A percentile compares a stretch with the other conserved stretches of the same genome.
Conservation (phyloP, 768 basidiomycete species). For the Trametes sanguinea region DNA sequence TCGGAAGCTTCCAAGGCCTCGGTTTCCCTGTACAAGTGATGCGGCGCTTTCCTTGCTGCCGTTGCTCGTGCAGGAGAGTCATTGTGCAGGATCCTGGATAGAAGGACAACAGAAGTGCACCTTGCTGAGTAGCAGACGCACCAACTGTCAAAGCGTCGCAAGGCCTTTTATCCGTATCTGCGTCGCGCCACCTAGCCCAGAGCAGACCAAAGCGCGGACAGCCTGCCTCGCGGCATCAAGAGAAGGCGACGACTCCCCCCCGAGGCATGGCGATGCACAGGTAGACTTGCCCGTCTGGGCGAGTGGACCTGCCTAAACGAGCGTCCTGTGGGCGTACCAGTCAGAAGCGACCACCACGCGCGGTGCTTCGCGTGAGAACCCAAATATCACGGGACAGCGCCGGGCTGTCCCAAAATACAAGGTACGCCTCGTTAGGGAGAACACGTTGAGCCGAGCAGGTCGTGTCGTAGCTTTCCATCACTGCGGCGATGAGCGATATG, state of each 20-base stretch:
- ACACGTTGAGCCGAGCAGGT: background rate
- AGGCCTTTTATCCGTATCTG: background rate
- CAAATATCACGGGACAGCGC: conserved; percentile 2
- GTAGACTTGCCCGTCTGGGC: background rate
- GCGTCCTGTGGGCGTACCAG: background rate
- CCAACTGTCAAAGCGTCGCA: background rate
- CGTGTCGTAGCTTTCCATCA: no score
- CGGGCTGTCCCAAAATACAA: background rate
- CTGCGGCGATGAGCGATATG: no score
- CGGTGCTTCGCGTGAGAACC: background rate
- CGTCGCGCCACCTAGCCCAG: background rate
- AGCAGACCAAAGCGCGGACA: background rate
- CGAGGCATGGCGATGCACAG: background rate
- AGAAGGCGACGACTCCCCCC: background rate
- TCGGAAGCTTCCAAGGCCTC: no score
- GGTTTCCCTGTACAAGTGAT: no score
- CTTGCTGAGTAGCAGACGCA: no score
- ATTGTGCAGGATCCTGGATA: no score
- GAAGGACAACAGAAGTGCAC: no score
- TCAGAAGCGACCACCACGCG: background rate
- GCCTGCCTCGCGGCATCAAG: conserved; percentile 4
- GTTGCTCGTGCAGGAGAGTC: no score
- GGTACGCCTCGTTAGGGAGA: background rate
- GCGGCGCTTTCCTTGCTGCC: no score
- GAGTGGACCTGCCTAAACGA: background rate